Conservation (phyloP, 2,329 filamentous ascomycete genomes). For the Microsporum canis region DNA sequence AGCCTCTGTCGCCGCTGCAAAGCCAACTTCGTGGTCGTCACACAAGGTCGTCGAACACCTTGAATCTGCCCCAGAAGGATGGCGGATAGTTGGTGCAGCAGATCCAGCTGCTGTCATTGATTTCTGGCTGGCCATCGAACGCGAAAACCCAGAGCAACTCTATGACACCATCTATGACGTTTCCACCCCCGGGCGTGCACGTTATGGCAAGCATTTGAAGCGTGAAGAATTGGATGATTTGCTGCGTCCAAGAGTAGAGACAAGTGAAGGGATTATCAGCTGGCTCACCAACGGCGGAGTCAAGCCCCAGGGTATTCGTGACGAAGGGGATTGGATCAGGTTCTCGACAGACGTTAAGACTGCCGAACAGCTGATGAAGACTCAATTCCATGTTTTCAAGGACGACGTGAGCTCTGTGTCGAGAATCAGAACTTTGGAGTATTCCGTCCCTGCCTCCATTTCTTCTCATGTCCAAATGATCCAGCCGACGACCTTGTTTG, state of each 20-base stretch:
- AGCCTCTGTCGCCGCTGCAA: background rate
- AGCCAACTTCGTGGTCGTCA: background rate
- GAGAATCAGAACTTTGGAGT: constrained; percentile 46
- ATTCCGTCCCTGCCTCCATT: constrained; percentile 50
- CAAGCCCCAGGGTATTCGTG: constrained; percentile 34
- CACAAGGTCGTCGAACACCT: constrained; percentile 21
- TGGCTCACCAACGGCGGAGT: constrained; percentile 48
- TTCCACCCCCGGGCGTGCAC: constrained; percentile 47
- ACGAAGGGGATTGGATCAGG: constrained; percentile 49
- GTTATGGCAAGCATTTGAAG: constrained; percentile 52
- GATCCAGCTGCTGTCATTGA: constrained; percentile 32
- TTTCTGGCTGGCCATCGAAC: constrained; percentile 40
- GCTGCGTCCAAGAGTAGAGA: constrained; percentile 42
- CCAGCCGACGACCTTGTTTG: constrained; percentile 55
- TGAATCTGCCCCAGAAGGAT: constrained; percentile 22
- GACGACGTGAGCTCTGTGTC: constrained; percentile 10
- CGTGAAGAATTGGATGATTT: constrained; percentile 47
- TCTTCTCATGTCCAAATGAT: constrained; percentile 49
- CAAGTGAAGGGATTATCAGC: constrained; percentile 38
- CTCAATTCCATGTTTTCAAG: constrained; percentile 8
- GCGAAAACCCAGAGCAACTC: constrained; percentile 41
- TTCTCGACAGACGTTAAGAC: constrained; percentile 28
- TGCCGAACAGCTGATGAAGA: constrained; percentile 10
- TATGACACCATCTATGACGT: constrained; percentile 50
- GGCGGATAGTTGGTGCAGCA: constrained; percentile 22